Percentiles rank a stretch among this genome's conserved stretches.
phyloP scores from a whole-genome alignment of 345 rosid genomes.

The Hypericum perforatum region DNA sequence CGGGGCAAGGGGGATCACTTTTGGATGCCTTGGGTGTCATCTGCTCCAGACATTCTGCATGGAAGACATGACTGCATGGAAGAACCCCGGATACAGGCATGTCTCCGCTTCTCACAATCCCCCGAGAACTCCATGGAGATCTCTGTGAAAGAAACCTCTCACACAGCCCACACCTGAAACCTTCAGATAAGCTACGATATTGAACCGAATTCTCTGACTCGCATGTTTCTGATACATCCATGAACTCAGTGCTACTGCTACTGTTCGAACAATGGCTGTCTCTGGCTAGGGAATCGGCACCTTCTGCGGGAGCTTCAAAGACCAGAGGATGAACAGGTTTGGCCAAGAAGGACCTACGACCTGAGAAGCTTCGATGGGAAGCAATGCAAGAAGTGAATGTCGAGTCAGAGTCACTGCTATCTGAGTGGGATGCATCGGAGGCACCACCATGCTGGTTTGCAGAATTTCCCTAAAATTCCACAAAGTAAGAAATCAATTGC shows the following conservation, averaged over 20 bases:
- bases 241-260: conserved; percentile 26
- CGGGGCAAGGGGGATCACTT: conserved; percentile 49
- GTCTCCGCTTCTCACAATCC: conserved; percentile 41
- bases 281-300: conserved; percentile 11
- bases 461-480: conserved; percentile 25
- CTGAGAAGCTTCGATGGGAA: conserved; percentile 37
- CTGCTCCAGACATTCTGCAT: conserved; percentile 55
- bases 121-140: conserved; percentile 40
- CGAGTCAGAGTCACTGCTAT: conserved; percentile 38
- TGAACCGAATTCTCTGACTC: conserved; percentile 24
- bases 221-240: conserved; percentile 33
- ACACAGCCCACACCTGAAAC: conserved; percentile 40
- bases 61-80: conserved; percentile 43
- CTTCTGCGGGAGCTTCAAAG: conserved; percentile 25
- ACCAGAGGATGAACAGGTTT: conserved; percentile 55
- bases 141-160: conserved; percentile 42
- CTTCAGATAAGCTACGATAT: conserved; percentile 17
- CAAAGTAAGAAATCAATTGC: conserved; percentile 2
- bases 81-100: conserved; percentile 48
- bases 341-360: conserved; percentile 35
- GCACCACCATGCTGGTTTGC: conserved; percentile 30
- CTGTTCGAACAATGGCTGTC: conserved; percentile 49
- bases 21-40: conserved; percentile 29
- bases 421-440: conserved; percentile 39
- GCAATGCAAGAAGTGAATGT: conserved; percentile 25